Conservation (phyloP, 2,329 filamentous ascomycete genomes). For the Diaporthe eres region DNA sequence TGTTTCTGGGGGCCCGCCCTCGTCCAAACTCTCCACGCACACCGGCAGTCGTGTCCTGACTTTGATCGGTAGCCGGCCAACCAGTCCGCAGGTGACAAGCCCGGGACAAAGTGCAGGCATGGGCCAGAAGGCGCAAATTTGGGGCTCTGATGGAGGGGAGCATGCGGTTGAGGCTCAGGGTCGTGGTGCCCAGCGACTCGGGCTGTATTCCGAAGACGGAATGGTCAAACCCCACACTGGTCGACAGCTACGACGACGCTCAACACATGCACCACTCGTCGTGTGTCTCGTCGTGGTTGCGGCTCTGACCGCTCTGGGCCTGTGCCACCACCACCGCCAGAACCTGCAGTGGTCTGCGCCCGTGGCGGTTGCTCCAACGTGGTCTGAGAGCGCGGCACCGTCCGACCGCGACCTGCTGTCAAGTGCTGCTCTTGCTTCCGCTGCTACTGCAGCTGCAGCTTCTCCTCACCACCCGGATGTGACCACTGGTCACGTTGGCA, state of each 20-base stretch:
- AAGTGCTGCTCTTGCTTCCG: neutral
- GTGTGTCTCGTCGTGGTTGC: conserved; percentile 29
- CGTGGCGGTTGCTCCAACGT: conserved; percentile 11
- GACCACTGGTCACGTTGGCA: conserved; percentile 9
- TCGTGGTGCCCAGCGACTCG: conserved; percentile 15
- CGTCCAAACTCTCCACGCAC: conserved; percentile 29
- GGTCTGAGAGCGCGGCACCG: conserved; percentile 30
- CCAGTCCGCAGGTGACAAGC: conserved; percentile 18
- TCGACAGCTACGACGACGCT: neutral
- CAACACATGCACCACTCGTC: neutral
- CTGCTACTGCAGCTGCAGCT: conserved; percentile 2
- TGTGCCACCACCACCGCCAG: conserved; percentile 25
- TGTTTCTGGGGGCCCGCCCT: conserved; percentile 14
- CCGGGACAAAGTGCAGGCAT: conserved; percentile 1
- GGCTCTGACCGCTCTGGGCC: conserved; percentile 22
- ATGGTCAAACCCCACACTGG: conserved; percentile 9
- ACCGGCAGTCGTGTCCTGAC: conserved; percentile 23
- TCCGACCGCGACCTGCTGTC: conserved; percentile 29
- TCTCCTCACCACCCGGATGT: conserved; percentile 10
- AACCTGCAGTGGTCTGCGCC: neutral
- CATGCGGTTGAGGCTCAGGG: conserved; percentile 28
- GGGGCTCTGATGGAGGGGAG: neutral
- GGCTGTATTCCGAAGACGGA: conserved; percentile 19
- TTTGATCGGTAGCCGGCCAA: conserved; percentile 11
- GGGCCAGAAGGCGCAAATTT: conserved; percentile 1